Evolutionary conservation across 2,329 filamentous ascomycete genomes (phyloP).

Genomic region (Shiraia bambusicola): DNA sequence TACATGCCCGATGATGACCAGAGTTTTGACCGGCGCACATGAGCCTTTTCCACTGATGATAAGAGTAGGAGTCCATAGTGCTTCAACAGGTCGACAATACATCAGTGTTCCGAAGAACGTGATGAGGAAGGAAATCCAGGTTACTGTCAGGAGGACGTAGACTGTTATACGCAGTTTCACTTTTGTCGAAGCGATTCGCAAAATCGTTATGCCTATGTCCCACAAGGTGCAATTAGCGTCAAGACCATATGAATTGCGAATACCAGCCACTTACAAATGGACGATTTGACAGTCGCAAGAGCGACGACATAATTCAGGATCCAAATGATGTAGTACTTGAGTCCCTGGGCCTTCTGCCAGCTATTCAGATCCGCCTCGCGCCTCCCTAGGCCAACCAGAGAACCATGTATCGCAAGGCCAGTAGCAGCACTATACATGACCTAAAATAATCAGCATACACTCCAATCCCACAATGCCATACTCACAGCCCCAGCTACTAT

Average conservation of each 20-base stretch:
- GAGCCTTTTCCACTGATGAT: constrained; percentile 13
- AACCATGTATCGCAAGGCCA: constrained; percentile 18
- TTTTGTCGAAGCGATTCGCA: constrained; percentile 24
- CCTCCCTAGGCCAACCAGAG: constrained; percentile 22
- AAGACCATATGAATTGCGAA: too few relatives aligned
- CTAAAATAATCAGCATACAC: constrained; percentile 6
- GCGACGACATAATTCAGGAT: constrained; percentile 26
- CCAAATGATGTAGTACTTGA: constrained; percentile 31
- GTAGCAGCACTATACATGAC: constrained; percentile 14
- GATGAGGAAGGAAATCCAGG: constrained; percentile 24
- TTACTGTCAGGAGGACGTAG: constrained; percentile 17
- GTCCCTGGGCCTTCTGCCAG: constrained; percentile 20
- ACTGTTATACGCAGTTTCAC: constrained; percentile 17
- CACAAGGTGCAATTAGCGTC: too few relatives aligned
- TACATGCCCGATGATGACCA: constrained; percentile 23
- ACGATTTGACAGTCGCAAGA: constrained; percentile 26
- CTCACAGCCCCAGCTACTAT: constrained; percentile 18
- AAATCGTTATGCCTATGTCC: constrained; percentile 16
- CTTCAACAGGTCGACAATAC: constrained; percentile 20
- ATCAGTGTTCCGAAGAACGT: constrained; percentile 23
- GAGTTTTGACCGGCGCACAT: constrained; percentile 20
- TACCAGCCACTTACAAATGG: constrained; percentile 16
- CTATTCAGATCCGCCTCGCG: constrained; percentile 17
- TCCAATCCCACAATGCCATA: neutral
- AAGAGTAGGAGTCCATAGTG: constrained; percentile 17